A percentile compares a stretch with the other conserved stretches of the same genome.
Conservation (phyloP, 768 basidiomycete genomes). For the Leccinum ochraceum region DNA sequence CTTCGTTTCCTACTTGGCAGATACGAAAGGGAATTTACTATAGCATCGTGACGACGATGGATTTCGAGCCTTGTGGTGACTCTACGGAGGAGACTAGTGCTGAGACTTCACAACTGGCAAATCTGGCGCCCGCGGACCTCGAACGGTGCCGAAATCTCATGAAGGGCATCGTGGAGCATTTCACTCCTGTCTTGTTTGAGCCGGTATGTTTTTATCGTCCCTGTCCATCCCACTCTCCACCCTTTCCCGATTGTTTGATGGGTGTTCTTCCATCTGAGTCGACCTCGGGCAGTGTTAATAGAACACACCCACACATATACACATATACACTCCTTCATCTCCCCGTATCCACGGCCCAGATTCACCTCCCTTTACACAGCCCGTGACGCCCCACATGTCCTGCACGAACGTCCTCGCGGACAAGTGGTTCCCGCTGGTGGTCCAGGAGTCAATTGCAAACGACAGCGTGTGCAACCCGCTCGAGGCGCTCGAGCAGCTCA, state of each 20-base stretch:
- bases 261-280: too few relatives aligned
- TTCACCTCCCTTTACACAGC: constrained; percentile 17
- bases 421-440: constrained; percentile 71
- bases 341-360: neutral
- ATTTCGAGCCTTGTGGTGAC: constrained; percentile 49
- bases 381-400: constrained; percentile 67
- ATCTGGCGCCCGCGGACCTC: constrained; percentile 35
- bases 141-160: constrained; percentile 51
- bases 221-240: neutral
- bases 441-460: constrained; percentile 60
- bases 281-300: neutral
- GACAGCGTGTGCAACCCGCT: constrained; percentile 70
- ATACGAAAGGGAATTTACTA: constrained; percentile 66
- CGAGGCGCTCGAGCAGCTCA: constrained; percentile 66
- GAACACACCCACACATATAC: neutral
- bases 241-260: neutral
- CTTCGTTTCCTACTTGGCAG: constrained; percentile 30
- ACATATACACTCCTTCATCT: neutral
- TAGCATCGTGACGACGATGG: constrained; percentile 56
- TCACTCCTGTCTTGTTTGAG: constrained; percentile 74
- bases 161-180: constrained; percentile 58
- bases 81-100: constrained; percentile 1
- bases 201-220: constrained; percentile 36
- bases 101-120: neutral
- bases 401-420: constrained; percentile 76